Evolutionary conservation across 192 early-diverging fungal species (phyloP).

Genomic region (Cetraspora pellucida): DNA sequence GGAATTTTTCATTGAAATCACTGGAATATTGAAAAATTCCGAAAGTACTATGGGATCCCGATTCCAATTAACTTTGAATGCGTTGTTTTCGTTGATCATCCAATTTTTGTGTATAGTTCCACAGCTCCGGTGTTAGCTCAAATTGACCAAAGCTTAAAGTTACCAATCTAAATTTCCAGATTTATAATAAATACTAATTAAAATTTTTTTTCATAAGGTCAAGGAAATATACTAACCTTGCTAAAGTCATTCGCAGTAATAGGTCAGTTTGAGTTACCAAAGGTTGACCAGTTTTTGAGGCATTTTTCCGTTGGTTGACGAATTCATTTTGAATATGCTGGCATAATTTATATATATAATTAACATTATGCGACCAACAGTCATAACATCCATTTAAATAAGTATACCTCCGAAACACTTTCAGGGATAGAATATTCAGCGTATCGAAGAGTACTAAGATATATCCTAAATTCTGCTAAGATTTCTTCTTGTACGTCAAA

Average conservation of each 20-base stretch:
- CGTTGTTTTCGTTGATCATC: constrained; percentile 35
- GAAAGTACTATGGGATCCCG: no score
- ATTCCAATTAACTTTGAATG: neutral
- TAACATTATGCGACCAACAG: neutral
- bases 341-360: neutral
- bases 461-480: constrained; percentile 57
- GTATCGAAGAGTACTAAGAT: constrained; percentile 54
- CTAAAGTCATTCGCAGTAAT: constrained; percentile 43
- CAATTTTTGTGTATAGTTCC: constrained; percentile 41
- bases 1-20: no score
- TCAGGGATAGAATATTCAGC: constrained; percentile 63
- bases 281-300: constrained; percentile 11
- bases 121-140: constrained; percentile 40
- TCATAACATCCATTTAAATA: neutral
- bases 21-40: no score
- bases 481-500: constrained; percentile 51
- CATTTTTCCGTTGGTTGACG: constrained; percentile 43
- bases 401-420: constrained; percentile 57
- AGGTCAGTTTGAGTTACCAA: constrained; percentile 47
- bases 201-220: neutral
- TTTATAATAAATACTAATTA: neutral
- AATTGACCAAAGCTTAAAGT: constrained; percentile 46
- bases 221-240: constrained; percentile 35
- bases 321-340: constrained; percentile 46
- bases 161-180: constrained; percentile 36